A percentile compares a stretch with the other conserved stretches of the same genome.
These are phyloP conservation scores for Fraxinus albicans DNA, from an alignment of 305 asterid genomes.

Conservation along the genomic window DNA sequence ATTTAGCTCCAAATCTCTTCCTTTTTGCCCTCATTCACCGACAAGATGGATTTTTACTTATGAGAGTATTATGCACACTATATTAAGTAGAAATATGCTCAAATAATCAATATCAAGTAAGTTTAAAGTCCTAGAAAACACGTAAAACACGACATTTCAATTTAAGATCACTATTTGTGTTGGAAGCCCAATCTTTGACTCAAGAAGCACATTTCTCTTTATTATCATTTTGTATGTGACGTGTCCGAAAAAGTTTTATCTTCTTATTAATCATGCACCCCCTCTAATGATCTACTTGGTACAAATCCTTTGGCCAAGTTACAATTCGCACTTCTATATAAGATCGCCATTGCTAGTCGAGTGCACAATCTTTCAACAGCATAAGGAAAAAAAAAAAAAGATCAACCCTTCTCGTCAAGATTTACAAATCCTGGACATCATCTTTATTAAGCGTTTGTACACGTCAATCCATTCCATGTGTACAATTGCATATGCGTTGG, in stretches of 20 bases:
- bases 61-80: no score
- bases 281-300: background rate
- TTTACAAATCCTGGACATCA: background rate
- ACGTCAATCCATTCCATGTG: background rate
- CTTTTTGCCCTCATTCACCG: background rate
- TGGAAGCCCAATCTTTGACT: background rate
- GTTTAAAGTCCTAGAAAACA: background rate
- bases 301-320: background rate
- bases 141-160: background rate
- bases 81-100: background rate
- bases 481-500: background rate
- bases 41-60: background rate
- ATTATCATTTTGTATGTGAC: background rate
- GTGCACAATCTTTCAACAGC: background rate
- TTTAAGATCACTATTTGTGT: background rate
- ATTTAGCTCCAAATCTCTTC: background rate
- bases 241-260: background rate
- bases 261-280: background rate
- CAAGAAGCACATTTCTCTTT: background rate
- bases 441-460: background rate
- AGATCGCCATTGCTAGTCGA: background rate
- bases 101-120: no score
- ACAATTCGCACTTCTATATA: background rate
- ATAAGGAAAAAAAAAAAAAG: no score
- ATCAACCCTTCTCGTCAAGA: background rate